These are phyloP conservation scores for Phyllosticta citrichinensis DNA, from an alignment of 2,329 filamentous ascomycete species.

Conservation along the genomic window DNA sequence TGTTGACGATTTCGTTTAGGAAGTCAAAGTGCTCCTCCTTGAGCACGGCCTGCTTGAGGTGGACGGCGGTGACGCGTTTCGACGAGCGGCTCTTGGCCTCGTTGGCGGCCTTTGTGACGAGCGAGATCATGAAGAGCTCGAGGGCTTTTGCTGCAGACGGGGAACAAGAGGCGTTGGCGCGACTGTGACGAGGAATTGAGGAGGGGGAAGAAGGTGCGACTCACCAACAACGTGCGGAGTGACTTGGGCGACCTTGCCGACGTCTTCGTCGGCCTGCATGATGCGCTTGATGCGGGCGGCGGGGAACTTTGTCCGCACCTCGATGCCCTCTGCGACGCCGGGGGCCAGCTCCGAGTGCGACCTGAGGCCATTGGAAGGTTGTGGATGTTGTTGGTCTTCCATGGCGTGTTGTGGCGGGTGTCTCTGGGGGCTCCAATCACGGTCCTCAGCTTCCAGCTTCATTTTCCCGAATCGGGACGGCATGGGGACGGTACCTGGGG, in stretches of 20 bases:
- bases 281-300: slow-evolving; percentile 97
- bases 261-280: slow-evolving; percentile 98
- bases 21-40: slow-evolving; percentile 93
- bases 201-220: slow-evolving; percentile 19
- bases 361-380: slow-evolving; percentile 10
- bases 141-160: slow-evolving; percentile 66
- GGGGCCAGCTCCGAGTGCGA: slow-evolving; percentile 16
- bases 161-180: background rate
- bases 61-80: slow-evolving; percentile 79
- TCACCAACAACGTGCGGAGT: slow-evolving; percentile 83
- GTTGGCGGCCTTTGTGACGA: slow-evolving; percentile 79
- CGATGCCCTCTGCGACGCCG: slow-evolving; percentile 44
- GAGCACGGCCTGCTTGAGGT: slow-evolving; percentile 84
- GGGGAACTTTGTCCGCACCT: slow-evolving; percentile 91
- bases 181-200: background rate
- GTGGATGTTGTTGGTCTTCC: slow-evolving; percentile 1
- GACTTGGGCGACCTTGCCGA: slow-evolving; percentile 96
- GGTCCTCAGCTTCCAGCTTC: slow-evolving; percentile 8
- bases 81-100: slow-evolving; percentile 74
- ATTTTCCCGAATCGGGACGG: slow-evolving; percentile 4
- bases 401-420: background rate
- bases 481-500: slow-evolving; percentile 5
- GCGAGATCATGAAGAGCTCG: slow-evolving; percentile 93
- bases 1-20: slow-evolving; percentile 77
- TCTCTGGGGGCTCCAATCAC: background rate